Evolutionary conservation across 2,329 filamentous ascomycete genomes (phyloP).

Genomic region (Trichoderma sp.): DNA sequence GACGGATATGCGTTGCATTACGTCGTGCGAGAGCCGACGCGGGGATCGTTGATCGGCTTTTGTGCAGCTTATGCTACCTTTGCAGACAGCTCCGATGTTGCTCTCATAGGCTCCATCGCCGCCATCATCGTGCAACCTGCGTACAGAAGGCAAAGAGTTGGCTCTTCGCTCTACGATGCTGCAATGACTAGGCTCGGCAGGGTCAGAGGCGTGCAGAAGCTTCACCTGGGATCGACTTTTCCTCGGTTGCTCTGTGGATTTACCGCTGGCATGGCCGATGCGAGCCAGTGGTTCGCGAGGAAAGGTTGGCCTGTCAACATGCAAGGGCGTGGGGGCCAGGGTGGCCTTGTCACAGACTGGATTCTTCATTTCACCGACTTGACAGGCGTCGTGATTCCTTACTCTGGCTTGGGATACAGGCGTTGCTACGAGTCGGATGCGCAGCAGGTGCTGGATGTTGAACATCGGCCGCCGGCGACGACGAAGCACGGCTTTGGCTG

Average conservation of each 20-base stretch:
- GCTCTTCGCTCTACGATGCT: slow-evolving; percentile 50
- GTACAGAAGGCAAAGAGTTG: slow-evolving; percentile 49
- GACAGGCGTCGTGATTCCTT: slow-evolving; percentile 39
- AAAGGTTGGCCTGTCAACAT: slow-evolving; percentile 52
- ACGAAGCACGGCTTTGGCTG: slow-evolving; percentile 51
- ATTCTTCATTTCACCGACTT: slow-evolving; percentile 51
- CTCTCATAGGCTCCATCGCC: slow-evolving; percentile 54
- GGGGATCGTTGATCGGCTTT: slow-evolving; percentile 48
- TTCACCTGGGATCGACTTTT: slow-evolving; percentile 58
- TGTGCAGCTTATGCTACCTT: slow-evolving; percentile 60
- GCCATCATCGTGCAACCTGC: slow-evolving; percentile 50
- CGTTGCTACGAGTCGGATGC: slow-evolving; percentile 46
- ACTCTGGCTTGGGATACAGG: slow-evolving; percentile 43
- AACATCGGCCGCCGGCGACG: slow-evolving; percentile 43
- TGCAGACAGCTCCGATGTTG: slow-evolving; percentile 48
- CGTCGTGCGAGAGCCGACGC: slow-evolving; percentile 47
- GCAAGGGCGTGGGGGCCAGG: slow-evolving; percentile 40
- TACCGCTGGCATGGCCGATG: slow-evolving; percentile 39
- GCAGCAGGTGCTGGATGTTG: slow-evolving; percentile 46
- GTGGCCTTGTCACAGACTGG: slow-evolving; percentile 52
- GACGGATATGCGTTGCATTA: slow-evolving; percentile 58
- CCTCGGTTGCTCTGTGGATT: slow-evolving; percentile 56
- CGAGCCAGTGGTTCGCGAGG: slow-evolving; percentile 51
- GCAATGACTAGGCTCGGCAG: slow-evolving; percentile 48
- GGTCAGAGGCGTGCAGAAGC: slow-evolving; percentile 49